These are phyloP conservation scores for Colletotrichum nymphaeae DNA, from an alignment of 2,329 filamentous ascomycete genomes.

Conservation along the genomic window DNA sequence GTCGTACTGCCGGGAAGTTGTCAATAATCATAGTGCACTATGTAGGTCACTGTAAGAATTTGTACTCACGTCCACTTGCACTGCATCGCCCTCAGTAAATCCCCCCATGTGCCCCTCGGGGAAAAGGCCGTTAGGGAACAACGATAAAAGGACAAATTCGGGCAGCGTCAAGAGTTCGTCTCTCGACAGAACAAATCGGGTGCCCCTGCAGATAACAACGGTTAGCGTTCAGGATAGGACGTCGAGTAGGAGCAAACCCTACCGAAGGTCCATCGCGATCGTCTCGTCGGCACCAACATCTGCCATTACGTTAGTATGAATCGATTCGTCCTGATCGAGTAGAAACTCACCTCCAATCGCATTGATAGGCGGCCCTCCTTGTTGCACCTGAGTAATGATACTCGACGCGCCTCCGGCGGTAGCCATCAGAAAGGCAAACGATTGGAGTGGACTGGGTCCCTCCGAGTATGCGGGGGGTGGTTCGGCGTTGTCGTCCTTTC, in stretches of 20 bases:
- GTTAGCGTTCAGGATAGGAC: conserved; percentile 31
- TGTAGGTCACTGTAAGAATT: conserved; percentile 31
- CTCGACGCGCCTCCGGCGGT: conserved; percentile 96
- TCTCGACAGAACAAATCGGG: conserved; percentile 90
- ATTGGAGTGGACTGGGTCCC: conserved; percentile 89
- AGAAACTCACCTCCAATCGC: conserved; percentile 80
- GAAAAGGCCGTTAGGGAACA: conserved; percentile 98
- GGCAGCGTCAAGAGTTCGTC: conserved; percentile 96
- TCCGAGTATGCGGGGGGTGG: conserved; percentile 97
- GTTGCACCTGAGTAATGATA: conserved; percentile 99
- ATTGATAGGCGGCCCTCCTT: conserved; percentile 90
- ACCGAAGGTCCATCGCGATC: conserved; percentile 95
- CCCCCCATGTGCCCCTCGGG: conserved; percentile 96
- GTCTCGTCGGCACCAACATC: conserved; percentile 92
- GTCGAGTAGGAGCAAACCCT: conserved; percentile 45
- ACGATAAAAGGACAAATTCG: conserved; percentile 96
- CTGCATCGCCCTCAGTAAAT: conserved; percentile 91
- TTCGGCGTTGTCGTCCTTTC: conserved; percentile 86
- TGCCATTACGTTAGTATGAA: conserved; percentile 43
- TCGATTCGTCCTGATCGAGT: background rate
- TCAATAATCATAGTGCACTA: background rate
- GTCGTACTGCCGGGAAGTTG: conserved; percentile 80
- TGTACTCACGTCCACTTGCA: conserved; percentile 92
- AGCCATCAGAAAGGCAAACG: conserved; percentile 98
- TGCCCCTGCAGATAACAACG: conserved; percentile 72